Base-by-base conservation (phyloP, 768 basidiomycete genomes). In the Chalciporus piperatus region DNA sequence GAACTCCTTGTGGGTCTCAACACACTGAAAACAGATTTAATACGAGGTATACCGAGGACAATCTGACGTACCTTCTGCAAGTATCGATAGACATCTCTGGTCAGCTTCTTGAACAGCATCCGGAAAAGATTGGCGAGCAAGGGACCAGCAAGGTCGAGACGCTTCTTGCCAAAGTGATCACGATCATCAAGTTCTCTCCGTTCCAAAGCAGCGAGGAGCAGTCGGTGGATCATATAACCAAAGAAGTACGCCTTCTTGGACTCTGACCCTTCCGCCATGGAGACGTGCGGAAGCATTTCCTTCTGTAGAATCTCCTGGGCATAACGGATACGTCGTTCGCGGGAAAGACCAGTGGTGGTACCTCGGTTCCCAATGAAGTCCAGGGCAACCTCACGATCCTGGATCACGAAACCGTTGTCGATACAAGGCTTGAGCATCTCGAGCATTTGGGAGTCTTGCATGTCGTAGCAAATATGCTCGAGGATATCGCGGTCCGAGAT, bases 241-340 rank as follows among this genome's bases (percentile, higher is more conserved):
- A 98, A 93, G 80, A 98, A 99, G 72, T 94, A 98, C 2, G 97
- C 97, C 70, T 99, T 99, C 76, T 97, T 97, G 22, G 91, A 93
- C 71, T 96, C 92, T 6, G 92, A 93, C 5, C 94, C 94, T 68
- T 96, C 93, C 1, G 85, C 82, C 85, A 94, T 95, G 3, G 95
- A 94, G 20, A 99, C 87, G 63, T 98, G 97, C 0, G 97, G 97
- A 41, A 99, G 68, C 89, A 98, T 95, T 73, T 98, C 96, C 72
- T 98, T 98, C 72, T 98, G 95, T 51, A 99, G 65, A 61, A 99
- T 98, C 69, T 98, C 97, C 66, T 95, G 92, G 0, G 97, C 97
- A 62, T 97, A 97, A 45, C 94, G 87, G 49, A 98, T 86, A 70
- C 94, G 92, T 50, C 90, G 85, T 62, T 97, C 95, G 42, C 89